These are phyloP conservation scores for Santalum album DNA, from an alignment of 164 flowering plant species.

Conservation along the genomic window DNA sequence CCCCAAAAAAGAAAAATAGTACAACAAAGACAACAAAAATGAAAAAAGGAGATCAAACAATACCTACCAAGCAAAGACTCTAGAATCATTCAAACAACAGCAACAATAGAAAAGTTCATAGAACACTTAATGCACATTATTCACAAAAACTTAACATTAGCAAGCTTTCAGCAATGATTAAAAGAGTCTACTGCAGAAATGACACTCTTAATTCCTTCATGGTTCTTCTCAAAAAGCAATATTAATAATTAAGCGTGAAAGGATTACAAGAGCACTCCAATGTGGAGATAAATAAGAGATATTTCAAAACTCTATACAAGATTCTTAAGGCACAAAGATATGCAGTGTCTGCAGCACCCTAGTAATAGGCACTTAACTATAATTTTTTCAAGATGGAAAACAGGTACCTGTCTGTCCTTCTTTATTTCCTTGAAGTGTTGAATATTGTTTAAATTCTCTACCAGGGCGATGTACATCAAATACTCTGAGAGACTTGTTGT, in stretches of 20 bases:
- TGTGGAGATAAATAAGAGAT: neutral
- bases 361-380: neutral
- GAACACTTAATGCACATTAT: no score
- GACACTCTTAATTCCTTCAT: neutral
- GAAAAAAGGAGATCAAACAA: no score
- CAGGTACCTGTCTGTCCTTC: conserved; percentile 82
- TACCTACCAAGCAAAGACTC: no score
- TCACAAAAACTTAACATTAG: no score
- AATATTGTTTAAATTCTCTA: conserved; percentile 68
- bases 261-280: neutral
- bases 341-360: neutral
- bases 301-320: neutral
- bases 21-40: no score
- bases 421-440: conserved; percentile 70
- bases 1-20: no score
- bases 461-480: conserved; percentile 96
- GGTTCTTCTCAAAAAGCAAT: no score
- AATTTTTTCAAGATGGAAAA: neutral
- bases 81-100: no score
- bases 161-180: no score
- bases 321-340: neutral
- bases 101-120: no score
- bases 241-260: neutral
- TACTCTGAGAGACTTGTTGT: conserved; percentile 69
- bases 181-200: neutral